Base-by-base conservation (phyloP, 352 stramenopile species). In the Phytophthora sp. region DNA sequence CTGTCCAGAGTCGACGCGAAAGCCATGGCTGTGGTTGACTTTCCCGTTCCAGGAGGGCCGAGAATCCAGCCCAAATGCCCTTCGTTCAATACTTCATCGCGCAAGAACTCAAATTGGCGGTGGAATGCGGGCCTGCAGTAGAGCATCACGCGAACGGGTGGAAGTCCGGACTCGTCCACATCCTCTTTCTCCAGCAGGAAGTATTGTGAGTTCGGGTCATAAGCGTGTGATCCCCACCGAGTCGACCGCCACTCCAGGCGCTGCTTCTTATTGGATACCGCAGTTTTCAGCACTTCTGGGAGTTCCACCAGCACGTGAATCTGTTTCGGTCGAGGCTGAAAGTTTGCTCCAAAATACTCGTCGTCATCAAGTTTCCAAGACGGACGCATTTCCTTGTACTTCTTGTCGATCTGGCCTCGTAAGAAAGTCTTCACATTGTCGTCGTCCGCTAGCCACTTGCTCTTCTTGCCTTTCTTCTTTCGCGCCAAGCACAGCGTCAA, bases 391-490 rank as follows among this genome's bases (percentile, higher is more conserved):
- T 56, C 46, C 42, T 63, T 34, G 30, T 30, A 59, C 18, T 51
- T 4, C 3, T 23, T 52, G 45, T 55, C 51, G 37, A 61, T 48
- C 2, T 44, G 27, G 32, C 49, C 54, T 53, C 35, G 39, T 54
- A 64, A 52, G 8, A 28, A 13, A 27, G 3, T 18, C 2, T 39
- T 18, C 44, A 27, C 12, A 32, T 37, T 46, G 13, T 60, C 20
- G 37, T 63, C 55, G 44, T 63, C 34, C 27, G 53, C 55, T n/a
- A 72, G 15, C 63, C 63, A 67, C 44, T 11, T 32, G 46, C 11
- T 34, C 32, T 48, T 23, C 12, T 15, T 15, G 11, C n/a, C n/a
- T n/a, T n/a, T n/a, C n/a, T 62, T 51, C 44, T 50, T 67, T 30
- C 45, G 35, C 30, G 63, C 55, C 55, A 67, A 63, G 56, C 52